Conservation (phyloP, 352 stramenopile species). For the Phytophthora pistaciae region DNA sequence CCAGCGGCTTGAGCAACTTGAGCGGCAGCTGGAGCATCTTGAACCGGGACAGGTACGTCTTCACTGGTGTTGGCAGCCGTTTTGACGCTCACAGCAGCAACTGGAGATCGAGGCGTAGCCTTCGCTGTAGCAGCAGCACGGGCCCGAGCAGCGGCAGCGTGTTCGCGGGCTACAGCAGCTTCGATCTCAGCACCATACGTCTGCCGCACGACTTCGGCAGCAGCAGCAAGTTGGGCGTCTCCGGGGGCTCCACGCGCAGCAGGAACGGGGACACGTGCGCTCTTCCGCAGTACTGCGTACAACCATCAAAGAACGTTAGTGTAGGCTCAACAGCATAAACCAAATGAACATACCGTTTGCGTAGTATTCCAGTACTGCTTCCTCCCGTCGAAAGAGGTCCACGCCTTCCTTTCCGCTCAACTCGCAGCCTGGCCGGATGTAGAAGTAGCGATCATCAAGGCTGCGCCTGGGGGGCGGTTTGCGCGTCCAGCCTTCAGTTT, state of each 20-base stretch:
- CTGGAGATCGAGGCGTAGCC: background rate
- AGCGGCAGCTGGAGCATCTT: background rate
- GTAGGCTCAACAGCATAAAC: background rate
- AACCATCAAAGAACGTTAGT: background rate
- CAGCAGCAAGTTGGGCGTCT: background rate
- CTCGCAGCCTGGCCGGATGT: background rate
- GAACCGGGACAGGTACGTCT: background rate
- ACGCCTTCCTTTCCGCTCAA: background rate
- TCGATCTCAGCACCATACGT: constrained; percentile 4
- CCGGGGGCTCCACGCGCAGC: background rate
- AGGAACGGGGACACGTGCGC: background rate
- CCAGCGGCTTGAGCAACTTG: background rate
- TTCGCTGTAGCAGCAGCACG: background rate
- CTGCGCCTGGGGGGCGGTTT: constrained; percentile 4
- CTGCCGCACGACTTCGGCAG: background rate
- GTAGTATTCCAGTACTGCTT: constrained; percentile 17
- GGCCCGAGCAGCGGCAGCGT: background rate
- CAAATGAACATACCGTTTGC: constrained; percentile 2
- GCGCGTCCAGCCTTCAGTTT: constrained; percentile 1
- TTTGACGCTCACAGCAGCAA: background rate
- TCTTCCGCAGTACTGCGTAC: background rate
- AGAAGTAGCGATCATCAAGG: constrained; percentile 16
- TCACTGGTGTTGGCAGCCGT: background rate
- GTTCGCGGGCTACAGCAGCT: constrained; percentile 2
- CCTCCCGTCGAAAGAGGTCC: background rate